These are phyloP conservation scores for Gracilaria caudata DNA, from an alignment of 23 red algal genomes.

Conservation along the genomic window DNA sequence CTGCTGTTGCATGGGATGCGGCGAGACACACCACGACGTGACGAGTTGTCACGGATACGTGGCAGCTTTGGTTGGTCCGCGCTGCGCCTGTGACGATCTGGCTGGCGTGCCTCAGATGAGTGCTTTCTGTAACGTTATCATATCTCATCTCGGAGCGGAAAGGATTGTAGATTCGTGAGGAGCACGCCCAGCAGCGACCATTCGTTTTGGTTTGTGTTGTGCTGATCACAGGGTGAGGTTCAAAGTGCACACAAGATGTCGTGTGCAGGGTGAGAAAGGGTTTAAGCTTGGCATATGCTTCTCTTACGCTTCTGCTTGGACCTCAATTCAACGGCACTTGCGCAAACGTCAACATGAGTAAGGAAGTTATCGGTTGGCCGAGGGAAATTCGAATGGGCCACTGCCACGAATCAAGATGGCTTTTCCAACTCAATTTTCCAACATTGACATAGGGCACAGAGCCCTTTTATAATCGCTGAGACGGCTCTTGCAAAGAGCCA, in stretches of 20 bases:
- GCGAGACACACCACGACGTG: background rate
- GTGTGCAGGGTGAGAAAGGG: background rate
- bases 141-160: background rate
- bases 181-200: background rate
- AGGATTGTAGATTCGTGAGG: background rate
- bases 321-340: background rate
- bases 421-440: background rate
- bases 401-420: background rate
- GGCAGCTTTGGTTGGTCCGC: background rate
- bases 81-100: background rate
- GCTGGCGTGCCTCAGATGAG: too few species aligned
- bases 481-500: too few species aligned
- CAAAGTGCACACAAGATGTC: background rate
- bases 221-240: background rate
- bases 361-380: too few species aligned
- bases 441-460: too few species aligned
- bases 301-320: background rate
- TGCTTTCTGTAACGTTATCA: too few species aligned
- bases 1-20: background rate
- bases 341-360: too few species aligned
- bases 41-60: background rate
- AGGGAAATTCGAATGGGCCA: background rate
- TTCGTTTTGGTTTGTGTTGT: constrained; percentile 1
- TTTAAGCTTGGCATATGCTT: constrained; percentile 20
- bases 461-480: too few species aligned